Evolutionary conservation across 257 asterid genomes (phyloP).

Genomic region (Anisodus acutangulus): DNA sequence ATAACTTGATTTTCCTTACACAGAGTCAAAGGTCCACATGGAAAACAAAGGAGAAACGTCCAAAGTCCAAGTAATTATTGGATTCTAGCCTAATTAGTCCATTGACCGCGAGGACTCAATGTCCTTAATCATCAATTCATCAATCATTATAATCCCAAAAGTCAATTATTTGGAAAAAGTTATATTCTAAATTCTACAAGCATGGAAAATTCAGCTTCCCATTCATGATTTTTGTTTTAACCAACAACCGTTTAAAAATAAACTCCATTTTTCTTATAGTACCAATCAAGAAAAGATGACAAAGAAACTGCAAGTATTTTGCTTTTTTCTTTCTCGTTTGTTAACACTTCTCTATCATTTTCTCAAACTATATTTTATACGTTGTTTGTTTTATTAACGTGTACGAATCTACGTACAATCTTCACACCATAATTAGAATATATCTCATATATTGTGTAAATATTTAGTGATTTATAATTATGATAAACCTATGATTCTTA

Average conservation of each 20-base stretch:
- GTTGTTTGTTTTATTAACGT: neutral
- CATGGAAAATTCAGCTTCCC: neutral
- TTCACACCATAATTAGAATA: no score
- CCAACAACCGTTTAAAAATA: neutral
- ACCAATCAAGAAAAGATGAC: constrained; percentile 21
- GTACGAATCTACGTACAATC: no score
- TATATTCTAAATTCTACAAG: neutral
- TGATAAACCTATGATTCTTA: no score
- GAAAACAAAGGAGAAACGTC: neutral
- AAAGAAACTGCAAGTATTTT: neutral
- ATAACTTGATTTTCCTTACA: neutral
- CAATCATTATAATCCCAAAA: neutral
- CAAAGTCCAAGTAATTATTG: neutral
- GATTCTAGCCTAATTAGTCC: neutral
- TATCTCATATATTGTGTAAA: no score
- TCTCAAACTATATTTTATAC: neutral
- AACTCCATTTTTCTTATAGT: neutral
- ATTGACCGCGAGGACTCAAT: neutral
- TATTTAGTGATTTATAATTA: no score
- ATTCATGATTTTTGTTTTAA: neutral
- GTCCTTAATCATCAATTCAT: neutral
- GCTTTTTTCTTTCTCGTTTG: neutral
- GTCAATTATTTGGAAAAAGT: neutral
- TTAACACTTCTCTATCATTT: neutral
- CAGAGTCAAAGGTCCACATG: neutral